Base-by-base conservation (phyloP, 2,329 filamentous ascomycete species). In the Fusarium multiceps region DNA sequence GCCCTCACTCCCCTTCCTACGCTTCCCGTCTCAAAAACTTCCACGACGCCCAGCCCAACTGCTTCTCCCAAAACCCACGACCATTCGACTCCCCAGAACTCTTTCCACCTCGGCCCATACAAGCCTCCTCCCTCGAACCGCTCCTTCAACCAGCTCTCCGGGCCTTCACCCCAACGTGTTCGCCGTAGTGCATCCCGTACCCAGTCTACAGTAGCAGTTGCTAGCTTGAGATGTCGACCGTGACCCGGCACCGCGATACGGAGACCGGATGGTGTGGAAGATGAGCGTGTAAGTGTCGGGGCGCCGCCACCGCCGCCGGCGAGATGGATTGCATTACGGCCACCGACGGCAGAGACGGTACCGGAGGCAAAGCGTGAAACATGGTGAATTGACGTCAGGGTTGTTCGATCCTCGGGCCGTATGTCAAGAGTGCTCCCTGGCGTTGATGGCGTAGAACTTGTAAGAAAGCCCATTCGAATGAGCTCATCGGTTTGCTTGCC, bases 11-110 rank as follows among this genome's bases (percentile, higher is more conserved):
- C 92, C 63, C 86, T 83, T 3, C 92, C 92, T n/a, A 93, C 90
- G 72, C 88, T 91, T 16, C 89, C 85, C 14, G 92, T 94, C 74
- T 93, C 88, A 77, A 94, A 94, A 16, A 92, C 80, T 78, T 94
- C 92, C 6, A 93, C 85, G 18, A 90, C 75, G 2, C 92, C 92
- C 28, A 89, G 83, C 0, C 91, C 92, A 25, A 92, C 83, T 45
- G 90, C 91, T 77, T 93, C 91, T 42, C 87, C 89, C 43, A 94
- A 76, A 18, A 92, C 83, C 90, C 90, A 94, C 62, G 90, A 86
- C 78, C 93, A 94, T 45, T 85, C 80, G 64, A 93, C 78, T 0
- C 92, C 92, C 74, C 88, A 87, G 68, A 93, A 92, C 30, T 87
- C 85, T 75, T 85, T 90, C 92, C 92, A 94, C 75, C 80, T 71